phyloP scores from a whole-genome alignment of 2,329 filamentous ascomycete genomes.

The Pseudogymnoascus sp. region DNA sequence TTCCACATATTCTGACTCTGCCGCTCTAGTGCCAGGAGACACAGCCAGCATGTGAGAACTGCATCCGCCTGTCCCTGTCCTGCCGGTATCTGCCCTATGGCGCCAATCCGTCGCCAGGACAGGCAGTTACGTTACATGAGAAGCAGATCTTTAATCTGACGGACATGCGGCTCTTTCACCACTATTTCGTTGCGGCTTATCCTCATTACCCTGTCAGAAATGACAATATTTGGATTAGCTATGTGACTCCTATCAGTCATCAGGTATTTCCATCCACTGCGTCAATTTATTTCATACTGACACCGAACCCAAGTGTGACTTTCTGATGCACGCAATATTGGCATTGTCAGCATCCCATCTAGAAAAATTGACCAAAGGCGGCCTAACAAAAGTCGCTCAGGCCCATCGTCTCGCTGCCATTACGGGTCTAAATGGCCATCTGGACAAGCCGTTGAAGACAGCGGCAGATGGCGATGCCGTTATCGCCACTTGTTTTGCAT shows the following conservation, averaged over 20 bases:
- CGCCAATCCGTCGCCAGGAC: neutral
- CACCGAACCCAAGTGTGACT: constrained; percentile 14
- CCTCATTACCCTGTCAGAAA: constrained; percentile 61
- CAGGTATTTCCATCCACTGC: constrained; percentile 41
- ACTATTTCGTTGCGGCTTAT: constrained; percentile 56
- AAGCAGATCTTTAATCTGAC: constrained; percentile 47
- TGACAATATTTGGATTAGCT: constrained; percentile 60
- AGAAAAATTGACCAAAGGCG: constrained; percentile 3
- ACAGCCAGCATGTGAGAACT: constrained; percentile 8
- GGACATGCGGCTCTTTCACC: constrained; percentile 65
- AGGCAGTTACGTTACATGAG: neutral
- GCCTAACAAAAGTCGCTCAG: constrained; percentile 14
- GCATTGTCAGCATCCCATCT: constrained; percentile 20
- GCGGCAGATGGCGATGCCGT: constrained; percentile 15
- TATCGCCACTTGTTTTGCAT: constrained; percentile 45
- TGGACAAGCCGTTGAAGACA: constrained; percentile 8
- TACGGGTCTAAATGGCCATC: constrained; percentile 17
- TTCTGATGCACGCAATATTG: constrained; percentile 19
- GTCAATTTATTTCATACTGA: neutral
- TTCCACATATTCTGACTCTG: neutral
- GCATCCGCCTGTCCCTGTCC: neutral
- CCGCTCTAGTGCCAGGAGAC: neutral
- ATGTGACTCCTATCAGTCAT: constrained; percentile 61
- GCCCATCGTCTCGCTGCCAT: constrained; percentile 17
- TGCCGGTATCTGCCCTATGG: constrained; percentile 1